Evolutionary conservation across 768 basidiomycete genomes (phyloP).

Genomic region (Chiua virens): DNA sequence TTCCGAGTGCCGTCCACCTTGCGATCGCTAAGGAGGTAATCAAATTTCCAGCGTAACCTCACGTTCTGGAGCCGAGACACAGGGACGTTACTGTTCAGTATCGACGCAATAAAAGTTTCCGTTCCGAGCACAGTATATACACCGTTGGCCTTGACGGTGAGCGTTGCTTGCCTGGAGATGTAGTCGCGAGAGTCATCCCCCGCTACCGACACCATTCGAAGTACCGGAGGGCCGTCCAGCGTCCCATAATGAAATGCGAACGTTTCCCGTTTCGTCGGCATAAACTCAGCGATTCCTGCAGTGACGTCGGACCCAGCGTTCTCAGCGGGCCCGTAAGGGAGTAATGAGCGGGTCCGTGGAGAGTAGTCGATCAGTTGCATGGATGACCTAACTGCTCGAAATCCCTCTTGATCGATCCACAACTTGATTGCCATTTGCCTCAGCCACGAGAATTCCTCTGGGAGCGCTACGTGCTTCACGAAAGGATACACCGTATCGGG

Average conservation of each 20-base stretch:
- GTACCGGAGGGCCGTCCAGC: conserved; percentile 64
- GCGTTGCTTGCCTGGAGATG: conserved; percentile 70
- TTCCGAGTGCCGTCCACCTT: conserved; percentile 45
- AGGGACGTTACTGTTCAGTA: conserved; percentile 16
- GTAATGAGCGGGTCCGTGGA: conserved; percentile 29
- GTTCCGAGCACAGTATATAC: conserved; percentile 72
- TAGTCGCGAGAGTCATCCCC: conserved; percentile 72
- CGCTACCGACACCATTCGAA: conserved; percentile 67
- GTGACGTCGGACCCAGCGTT: conserved; percentile 33
- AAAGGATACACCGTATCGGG: conserved; percentile 7
- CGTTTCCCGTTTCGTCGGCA: conserved; percentile 53
- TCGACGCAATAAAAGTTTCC: conserved; percentile 41
- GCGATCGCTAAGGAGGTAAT: conserved; percentile 72
- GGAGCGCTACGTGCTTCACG: conserved; percentile 27
- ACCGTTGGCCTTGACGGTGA: conserved; percentile 68
- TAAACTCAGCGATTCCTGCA: conserved; percentile 61
- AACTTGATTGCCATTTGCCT: conserved; percentile 55
- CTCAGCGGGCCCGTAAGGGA: conserved; percentile 27
- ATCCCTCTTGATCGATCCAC: conserved; percentile 84
- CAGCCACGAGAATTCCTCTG: conserved; percentile 51
- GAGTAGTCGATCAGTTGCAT: conserved; percentile 61
- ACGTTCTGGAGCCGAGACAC: conserved; percentile 26
- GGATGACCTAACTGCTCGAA: conserved; percentile 57
- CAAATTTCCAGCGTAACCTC: conserved; percentile 72
- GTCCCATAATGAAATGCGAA: conserved; percentile 74